A percentile compares a stretch with the other conserved stretches of the same genome.
Conservation (phyloP, 148 eudicot genomes). For the Bassia scoparia region DNA sequence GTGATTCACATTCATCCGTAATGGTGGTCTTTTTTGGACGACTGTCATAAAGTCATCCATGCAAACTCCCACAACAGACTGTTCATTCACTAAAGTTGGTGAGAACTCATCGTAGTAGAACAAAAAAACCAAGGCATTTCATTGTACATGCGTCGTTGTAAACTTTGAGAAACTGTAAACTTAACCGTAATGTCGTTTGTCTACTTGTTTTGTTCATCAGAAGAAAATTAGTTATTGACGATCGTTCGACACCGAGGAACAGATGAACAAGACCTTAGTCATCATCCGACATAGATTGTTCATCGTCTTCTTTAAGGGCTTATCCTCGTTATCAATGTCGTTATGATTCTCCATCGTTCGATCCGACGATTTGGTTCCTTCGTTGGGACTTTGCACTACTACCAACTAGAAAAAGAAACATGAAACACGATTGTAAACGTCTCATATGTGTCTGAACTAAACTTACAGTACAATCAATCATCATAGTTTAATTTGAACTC, state of each 20-base stretch:
- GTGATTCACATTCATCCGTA: too few species aligned
- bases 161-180: neutral
- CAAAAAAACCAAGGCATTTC: too few species aligned
- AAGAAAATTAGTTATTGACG: conserved; percentile 42
- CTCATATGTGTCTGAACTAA: too few species aligned
- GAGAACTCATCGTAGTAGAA: too few species aligned
- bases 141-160: neutral
- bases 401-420: conserved; percentile 1
- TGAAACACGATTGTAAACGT: neutral
- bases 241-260: conserved; percentile 28
- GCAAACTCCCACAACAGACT: too few species aligned
- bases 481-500: too few species aligned
- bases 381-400: conserved; percentile 12
- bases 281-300: conserved; percentile 16
- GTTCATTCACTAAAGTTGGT: too few species aligned
- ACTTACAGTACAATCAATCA: too few species aligned
- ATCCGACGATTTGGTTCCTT: conserved; percentile 9
- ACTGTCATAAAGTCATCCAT: too few species aligned
- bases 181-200: conserved; percentile 26
- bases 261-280: conserved; percentile 33
- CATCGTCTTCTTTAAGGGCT: conserved; percentile 15
- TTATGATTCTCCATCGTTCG: conserved; percentile 29
- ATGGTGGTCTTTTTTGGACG: too few species aligned
- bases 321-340: conserved; percentile 24
- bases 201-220: conserved; percentile 30